Evolutionary conservation across 805 yeast genomes (phyloP), one percentile per base, ranked within the genome.

Genomic region (Millerozyma miso): DNA sequence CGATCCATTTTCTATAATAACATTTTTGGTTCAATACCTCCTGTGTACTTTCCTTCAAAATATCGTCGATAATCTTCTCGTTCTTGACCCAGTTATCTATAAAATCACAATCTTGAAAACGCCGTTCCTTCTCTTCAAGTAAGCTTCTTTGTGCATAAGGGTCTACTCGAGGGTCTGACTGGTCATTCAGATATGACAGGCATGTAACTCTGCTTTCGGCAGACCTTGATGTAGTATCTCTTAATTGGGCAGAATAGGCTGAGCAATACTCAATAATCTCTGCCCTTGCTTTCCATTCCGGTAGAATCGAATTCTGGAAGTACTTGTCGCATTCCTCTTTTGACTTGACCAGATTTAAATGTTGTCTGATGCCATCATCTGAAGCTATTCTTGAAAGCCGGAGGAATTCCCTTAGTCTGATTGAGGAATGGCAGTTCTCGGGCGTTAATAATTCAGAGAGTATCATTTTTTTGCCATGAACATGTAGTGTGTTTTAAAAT

Each of bases 341-440:
- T 7, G 43, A 17, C 1, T 39, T 36, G 18, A 60, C 41, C 40
- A 60, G 70, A 49, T 69, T 68, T 38, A 70, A 50, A 47, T 69
- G 74, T 35, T 65, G 67, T 14, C 55, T 52, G 29, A 70, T 57
- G 16, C 65, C 52, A 47, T 70, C 76, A 49, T 70, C 76, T n/a
- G 70, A 57, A 18, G 67, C 64, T 10, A 60, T 46, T 31, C 76
- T 46, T 3, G 74, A 69, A n/a, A 62, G 57, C 4, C 64, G 55
- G 13, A 70, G 57, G 49, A 70, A 70, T 18, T 63, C 66, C 38
- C 70, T 51, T 41, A 69, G 55, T 23, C 73, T 46, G 4, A 64
- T 42, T 8, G 67, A 58, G 7, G 67, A 52, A 12, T 49, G 44
- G 51, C 76, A 70, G 42, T 59, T 65, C n/a, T 60, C 62, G 3